Base-by-base conservation (phyloP, 2,329 filamentous ascomycete species). In the Sporothrix humicola region DNA sequence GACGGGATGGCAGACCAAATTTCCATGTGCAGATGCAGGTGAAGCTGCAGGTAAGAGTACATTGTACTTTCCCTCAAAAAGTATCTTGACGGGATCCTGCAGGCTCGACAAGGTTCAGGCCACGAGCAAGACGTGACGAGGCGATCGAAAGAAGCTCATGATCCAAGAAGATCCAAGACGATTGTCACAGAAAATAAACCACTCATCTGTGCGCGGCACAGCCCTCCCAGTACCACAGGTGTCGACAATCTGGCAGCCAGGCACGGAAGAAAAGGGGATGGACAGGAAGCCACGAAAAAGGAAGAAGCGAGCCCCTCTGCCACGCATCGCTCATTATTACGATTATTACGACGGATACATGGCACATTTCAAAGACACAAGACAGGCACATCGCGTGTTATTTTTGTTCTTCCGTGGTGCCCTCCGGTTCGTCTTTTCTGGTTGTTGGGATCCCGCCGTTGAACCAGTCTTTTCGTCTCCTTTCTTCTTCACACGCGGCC, bases 221-320 rank as follows among this genome's bases (percentile, higher is more conserved):
- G 31, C 69, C 31, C 69, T 31, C 69, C 69, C 69, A 70, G 69
- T 61, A 71, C 69, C 69, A 58, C 68, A 70, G 68, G 48, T 59
- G 52, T 37, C 13, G 17, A 26, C n/a, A 31, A 8, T 44, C n/a
- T 56, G 68, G 68, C 68, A 70, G 20, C 26, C 65, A 68, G 13
- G 44, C 63, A 52, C 63, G 13, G 46, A 52, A 52, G 46, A 13
- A 70, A 54, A 46, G 37, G n/a, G 52, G 37, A 20, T 37, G 31
- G 31, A 7, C 31, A 37, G 31, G 31, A 37, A 37, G 31, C 7
- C 31, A 37, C 31, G 59, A 63, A 8, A 17, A 23, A 48, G n/a
- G 61, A 37, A 26, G 10, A 46, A 66, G 42, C 61, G 42, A 66
- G 61, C 59, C 10, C 42, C 17, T 54, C 52, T 37, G 17, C 26